Evolutionary conservation across 192 early-diverging fungal genomes (phyloP), one percentile per base, ranked within the genome.

Genomic region (Mortierella alpina): DNA sequence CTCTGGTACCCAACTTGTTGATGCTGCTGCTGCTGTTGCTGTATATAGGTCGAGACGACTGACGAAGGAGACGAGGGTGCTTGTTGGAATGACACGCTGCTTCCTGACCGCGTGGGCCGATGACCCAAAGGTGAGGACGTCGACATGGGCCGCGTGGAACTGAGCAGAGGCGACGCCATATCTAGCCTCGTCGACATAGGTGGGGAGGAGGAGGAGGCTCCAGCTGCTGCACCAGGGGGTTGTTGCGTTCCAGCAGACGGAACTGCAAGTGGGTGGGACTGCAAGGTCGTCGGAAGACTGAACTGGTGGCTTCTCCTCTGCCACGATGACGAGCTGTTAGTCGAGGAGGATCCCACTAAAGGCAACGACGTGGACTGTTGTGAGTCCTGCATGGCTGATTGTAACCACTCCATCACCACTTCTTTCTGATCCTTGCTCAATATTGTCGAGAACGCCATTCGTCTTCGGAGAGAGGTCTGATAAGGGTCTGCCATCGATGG

Each of bases 401-500:
- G 70, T 1, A 80, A 42, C 77, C 77, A 80, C 6, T 63, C 70
- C 0, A 80, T 42, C 13, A 80, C 60, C n/a, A 72, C 15, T 6
- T 80, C 77, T 39, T 72, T 72, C 15, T 80, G 59, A 3, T 80
- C 77, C 45, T 72, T 80, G 46, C 44, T 59, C 23, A 80, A 22
- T 20, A 80, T 68, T 0, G 68, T 80, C 17, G 77, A 80, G 40
- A 80, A 80, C 15, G 77, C 70, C 77, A 80, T 72, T 2, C 77
- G 59, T 5, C 70, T 45, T 59, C 70, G 61, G 17, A 80, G 57
- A 8, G 77, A 80, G 2, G 55, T 52, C 61, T 72, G 70, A 22
- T 80, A 72, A 0, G 77, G 77, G 39, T 72, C 70, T 15, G 77
- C 60, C 77, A 80, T 80, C 0, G 77, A 80, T 0, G 77, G 77